Percentiles rank a stretch among this genome's conserved stretches.
Evolutionary conservation across 768 basidiomycete genomes (phyloP).

Genomic region (Pisolithus sp.): DNA sequence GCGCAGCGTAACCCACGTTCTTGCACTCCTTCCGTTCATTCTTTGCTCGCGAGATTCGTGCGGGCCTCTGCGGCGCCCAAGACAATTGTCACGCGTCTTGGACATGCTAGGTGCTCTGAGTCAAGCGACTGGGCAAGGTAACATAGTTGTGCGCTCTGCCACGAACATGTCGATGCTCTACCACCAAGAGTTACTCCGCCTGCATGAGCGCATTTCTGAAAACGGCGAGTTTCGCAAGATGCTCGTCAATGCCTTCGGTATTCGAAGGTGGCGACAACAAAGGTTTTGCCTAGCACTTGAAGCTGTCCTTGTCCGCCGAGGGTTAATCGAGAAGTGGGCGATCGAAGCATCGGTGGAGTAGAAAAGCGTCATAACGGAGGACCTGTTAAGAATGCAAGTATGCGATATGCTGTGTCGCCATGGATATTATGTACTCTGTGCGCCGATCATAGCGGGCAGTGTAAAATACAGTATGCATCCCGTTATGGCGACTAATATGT

Average conservation of each 20-base stretch:
- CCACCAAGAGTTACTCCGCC: constrained; percentile 8
- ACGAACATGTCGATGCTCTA: constrained; percentile 36
- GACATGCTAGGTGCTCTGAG: constrained; percentile 23
- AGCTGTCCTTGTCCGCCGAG: constrained; percentile 40
- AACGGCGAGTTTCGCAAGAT: constrained; percentile 10
- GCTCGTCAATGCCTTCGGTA: constrained; percentile 20
- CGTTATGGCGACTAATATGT: constrained; percentile 38
- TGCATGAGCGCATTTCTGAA: constrained; percentile 5
- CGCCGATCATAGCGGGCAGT: neutral
- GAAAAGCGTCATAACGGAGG: too few relatives aligned
- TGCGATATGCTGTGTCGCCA: neutral
- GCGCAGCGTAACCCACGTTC: constrained; percentile 31
- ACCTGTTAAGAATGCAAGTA: neutral
- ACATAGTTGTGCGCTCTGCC: constrained; percentile 28
- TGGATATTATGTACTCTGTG: neutral
- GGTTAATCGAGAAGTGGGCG: constrained; percentile 44
- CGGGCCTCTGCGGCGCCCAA: constrained; percentile 30
- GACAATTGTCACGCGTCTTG: constrained; percentile 33
- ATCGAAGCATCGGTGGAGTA: constrained; percentile 16
- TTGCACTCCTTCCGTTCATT: constrained; percentile 42
- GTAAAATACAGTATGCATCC: neutral
- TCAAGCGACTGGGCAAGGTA: constrained; percentile 4
- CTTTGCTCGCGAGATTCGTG: constrained; percentile 13
- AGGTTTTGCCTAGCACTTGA: constrained; percentile 47
- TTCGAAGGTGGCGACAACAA: constrained; percentile 39